Base-by-base conservation (phyloP, 2,329 filamentous ascomycete genomes). In the Penicillium sp. region DNA sequence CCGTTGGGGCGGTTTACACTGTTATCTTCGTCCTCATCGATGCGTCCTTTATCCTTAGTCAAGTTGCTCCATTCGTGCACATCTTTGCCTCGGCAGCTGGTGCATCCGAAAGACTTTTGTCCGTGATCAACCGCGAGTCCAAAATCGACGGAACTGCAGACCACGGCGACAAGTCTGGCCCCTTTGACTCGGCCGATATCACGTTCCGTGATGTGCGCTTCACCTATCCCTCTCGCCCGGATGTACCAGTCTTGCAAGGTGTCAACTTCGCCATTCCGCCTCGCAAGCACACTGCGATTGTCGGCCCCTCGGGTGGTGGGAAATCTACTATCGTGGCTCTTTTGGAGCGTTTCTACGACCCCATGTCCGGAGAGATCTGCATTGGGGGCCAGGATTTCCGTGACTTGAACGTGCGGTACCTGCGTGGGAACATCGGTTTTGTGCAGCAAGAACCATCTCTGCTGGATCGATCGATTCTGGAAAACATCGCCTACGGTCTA, bases 71-170 rank as follows among this genome's bases (percentile, higher is more conserved):
- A 0, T 71, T 67, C 40, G 50, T 71, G 12, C 78, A 77, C 42
- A 61, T 78, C 2, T 80, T 80, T 49, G 72, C 72, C 20, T 67
- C 72, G 3, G 78, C 76, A 1, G 66, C 74, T 6, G 72, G 71
- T 8, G 72, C 83, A 1, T 87, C 80, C 52, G 70, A 78, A 53
- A 79, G 81, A 41, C 71, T 88, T 1, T 70, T 74, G 24, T 69
- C 75, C 38, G 81, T 83, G 32, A 84, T 87, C 49, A 75, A 83
- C 27, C 72, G 73, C 1, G 56, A 63, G 13, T 74, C 75, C 1
- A 62, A 65, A 27, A 81, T 81, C 43, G 75, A 80, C 41, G 65
- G 61, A 15, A 67, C 65, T 9, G 49, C 45, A 3, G 51, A 52
- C n/a, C 49, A 57, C n/a, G 61, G 64, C 4, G 66, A 70, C 9